Evolutionary conservation across 2,329 filamentous ascomycete genomes (phyloP).

Genomic region (Hypoxylon sp.): DNA sequence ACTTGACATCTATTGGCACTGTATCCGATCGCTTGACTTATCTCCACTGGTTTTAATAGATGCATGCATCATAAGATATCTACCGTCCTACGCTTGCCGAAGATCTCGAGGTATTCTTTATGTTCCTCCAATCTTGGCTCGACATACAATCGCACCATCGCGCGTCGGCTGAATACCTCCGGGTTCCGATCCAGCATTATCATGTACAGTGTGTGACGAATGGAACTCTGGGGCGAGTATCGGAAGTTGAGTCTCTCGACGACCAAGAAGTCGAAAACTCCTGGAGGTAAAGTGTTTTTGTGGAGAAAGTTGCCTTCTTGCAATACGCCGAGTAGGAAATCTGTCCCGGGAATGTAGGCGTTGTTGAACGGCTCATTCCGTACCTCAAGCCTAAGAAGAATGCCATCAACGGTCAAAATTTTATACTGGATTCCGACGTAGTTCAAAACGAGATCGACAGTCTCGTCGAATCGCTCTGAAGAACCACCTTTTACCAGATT

Average conservation of each 20-base stretch:
- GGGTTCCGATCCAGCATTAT: not conserved
- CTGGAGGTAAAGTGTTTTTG: conserved; percentile 10
- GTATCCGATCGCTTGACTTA: not conserved
- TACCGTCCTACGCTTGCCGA: not conserved
- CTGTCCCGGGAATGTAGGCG: conserved; percentile 6
- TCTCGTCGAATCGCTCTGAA: conserved; percentile 8
- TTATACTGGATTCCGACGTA: conserved; percentile 2
- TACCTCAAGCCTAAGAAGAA: conserved; percentile 6
- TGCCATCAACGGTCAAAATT: not conserved
- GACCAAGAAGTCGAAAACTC: conserved; percentile 3
- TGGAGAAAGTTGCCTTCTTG: conserved; percentile 23
- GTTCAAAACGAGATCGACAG: conserved; percentile 3
- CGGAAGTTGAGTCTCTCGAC: conserved; percentile 9
- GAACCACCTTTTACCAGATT: conserved; percentile 3
- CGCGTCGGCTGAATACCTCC: not conserved
- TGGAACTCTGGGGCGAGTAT: not conserved
- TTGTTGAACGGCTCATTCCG: conserved; percentile 20
- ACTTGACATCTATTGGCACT: not conserved
- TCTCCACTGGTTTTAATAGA: not conserved
- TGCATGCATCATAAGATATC: conserved; percentile 9
- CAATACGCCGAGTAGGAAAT: conserved; percentile 7
- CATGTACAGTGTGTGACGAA: conserved; percentile 13
- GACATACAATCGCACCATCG: conserved; percentile 19
- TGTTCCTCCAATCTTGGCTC: not conserved
- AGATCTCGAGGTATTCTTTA: conserved; percentile 2